Evolutionary conservation across 1,139 yeast genomes (phyloP), one percentile per base, ranked within the genome.

Genomic region (Suhomyces terraborum): DNA sequence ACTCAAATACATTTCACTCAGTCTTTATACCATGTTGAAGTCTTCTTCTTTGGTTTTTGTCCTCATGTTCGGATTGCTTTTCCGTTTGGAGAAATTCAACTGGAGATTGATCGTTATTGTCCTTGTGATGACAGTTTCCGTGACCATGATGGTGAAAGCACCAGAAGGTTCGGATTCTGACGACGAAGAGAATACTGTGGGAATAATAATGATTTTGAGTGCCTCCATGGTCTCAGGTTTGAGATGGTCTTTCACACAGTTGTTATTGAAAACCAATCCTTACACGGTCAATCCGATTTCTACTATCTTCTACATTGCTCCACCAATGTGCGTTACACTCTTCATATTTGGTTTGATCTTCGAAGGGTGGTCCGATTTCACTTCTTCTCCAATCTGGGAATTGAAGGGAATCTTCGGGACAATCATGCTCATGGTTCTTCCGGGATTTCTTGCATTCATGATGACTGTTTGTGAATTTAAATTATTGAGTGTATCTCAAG

Each of bases 161-260:
- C 79, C 59, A 38, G 64, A 17, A 9, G 10, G 10, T 10, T 48
- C 41, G 4, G 31, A 42, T 9, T 42, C 50, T 3, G 43, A 41
- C 19, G 32, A 49, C 12, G 54, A 47, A 12, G 59, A 54, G 16
- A 56, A 51, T 28, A 50, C 75, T 2, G 45, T 79, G 16, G 98
- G 97, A 3, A 80, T 88, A 29, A 46, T 80, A 8, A 67, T 89
- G 35, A 97, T 91, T 1, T 63, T 93, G 22, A 63, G 79, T 2
- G 93, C 96, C 4, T 80, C 95, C 4, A 75, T 85, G 59, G 76
- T 88, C 65, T 84, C 95, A 17, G 98, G 98, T 1, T 67, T 93
- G 40, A 75, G 98, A 51, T 93, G 98, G 98, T 91, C 96, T 1
- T 78, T 89, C 51, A 89, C 98, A 3, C 98, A 93, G 59, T 62